phyloP scores from a whole-genome alignment of 169 alveolate species.

The Toxoplasma gondii region DNA sequence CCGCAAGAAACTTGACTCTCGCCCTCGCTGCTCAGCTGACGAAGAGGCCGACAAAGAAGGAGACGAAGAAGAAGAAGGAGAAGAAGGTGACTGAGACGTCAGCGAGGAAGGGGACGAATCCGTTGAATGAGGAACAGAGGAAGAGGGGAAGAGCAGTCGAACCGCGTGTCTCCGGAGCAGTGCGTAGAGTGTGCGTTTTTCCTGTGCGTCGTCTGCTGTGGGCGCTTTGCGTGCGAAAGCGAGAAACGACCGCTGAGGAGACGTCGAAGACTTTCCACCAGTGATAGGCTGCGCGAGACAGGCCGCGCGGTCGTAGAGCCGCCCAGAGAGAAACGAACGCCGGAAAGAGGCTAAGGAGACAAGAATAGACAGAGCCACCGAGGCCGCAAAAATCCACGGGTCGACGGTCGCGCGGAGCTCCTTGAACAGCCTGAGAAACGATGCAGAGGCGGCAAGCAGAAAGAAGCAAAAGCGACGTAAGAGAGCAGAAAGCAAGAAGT shows the following conservation, averaged over 20 bases:
- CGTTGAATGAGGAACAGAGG: too few relatives aligned
- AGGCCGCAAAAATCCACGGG: constrained; percentile 39
- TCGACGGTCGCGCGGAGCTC: constrained; percentile 49
- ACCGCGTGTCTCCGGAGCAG: background rate
- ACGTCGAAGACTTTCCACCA: background rate
- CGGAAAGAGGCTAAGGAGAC: constrained; percentile 42
- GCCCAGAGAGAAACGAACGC: constrained; percentile 43
- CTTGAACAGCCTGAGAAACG: constrained; percentile 32
- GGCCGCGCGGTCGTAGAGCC: constrained; percentile 53
- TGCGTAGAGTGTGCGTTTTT: background rate
- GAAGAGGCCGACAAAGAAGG: background rate
- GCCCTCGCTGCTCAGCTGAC: background rate
- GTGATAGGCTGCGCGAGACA: background rate
- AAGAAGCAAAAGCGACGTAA: background rate
- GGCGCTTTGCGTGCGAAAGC: background rate
- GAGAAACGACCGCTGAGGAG: background rate
- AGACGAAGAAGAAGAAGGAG: background rate
- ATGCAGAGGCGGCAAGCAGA: background rate
- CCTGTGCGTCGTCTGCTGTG: background rate
- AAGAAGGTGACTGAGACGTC: background rate
- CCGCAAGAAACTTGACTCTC: too few relatives aligned
- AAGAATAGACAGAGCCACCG: constrained; percentile 36
- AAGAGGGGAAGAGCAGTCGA: background rate
- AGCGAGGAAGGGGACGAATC: background rate
- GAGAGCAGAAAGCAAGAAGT: background rate